These are phyloP conservation scores for Bocquillonia castaneifolia DNA, from an alignment of 441 rosid genomes.

Conservation along the genomic window DNA sequence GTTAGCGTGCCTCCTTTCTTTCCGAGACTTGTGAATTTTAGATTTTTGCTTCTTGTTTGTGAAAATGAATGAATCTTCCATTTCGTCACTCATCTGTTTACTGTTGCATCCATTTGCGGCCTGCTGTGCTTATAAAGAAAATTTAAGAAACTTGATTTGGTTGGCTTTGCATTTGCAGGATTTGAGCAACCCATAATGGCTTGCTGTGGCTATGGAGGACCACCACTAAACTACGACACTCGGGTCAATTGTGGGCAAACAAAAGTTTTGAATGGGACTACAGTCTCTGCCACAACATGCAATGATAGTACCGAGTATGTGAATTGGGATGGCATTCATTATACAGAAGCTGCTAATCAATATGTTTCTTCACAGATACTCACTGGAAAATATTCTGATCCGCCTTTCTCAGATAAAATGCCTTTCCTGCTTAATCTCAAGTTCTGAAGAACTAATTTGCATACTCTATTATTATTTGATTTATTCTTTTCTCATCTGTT, in stretches of 20 bases:
- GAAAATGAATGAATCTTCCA: too few species aligned
- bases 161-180: conserved; percentile 41
- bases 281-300: conserved; percentile 66
- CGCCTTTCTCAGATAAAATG: conserved; percentile 71
- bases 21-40: background rate
- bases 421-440: conserved; percentile 71
- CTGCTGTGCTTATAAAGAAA: background rate
- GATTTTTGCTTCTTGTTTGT: too few species aligned
- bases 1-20: conserved; percentile 32
- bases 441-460: conserved; percentile 39
- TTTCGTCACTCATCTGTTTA: too few species aligned
- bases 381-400: conserved; percentile 75
- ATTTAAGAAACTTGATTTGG: background rate
- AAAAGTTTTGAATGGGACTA: conserved; percentile 54
- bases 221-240: conserved; percentile 71
- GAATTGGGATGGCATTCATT: conserved; percentile 96
- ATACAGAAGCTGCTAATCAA: conserved; percentile 84
- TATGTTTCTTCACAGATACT: conserved; percentile 67
- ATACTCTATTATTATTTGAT: conserved; percentile 14
- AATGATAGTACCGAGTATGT: conserved; percentile 70
- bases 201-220: conserved; percentile 87
- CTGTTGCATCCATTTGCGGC: background rate
- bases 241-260: conserved; percentile 72
- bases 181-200: conserved; percentile 82
- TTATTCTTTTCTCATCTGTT: conserved; percentile 16